phyloP scores from a whole-genome alignment of 2,329 filamentous ascomycete species.

The Mycosphaerella arachidis region DNA sequence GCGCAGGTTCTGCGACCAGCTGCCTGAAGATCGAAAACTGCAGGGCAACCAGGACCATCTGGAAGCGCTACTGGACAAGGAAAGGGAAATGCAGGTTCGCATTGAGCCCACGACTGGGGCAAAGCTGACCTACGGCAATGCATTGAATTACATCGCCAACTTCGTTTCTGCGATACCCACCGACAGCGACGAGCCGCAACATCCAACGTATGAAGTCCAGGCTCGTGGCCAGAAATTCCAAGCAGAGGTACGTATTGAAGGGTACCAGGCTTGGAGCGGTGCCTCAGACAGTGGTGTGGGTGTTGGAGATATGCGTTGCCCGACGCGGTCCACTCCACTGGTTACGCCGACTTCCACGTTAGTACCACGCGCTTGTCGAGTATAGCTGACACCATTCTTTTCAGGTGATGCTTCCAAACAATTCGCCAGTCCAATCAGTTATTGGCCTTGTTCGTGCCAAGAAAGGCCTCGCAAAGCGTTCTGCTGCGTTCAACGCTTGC shows the following conservation, averaged over 20 bases:
- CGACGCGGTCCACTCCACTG: too few species aligned
- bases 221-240: conserved; percentile 57
- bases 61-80: conserved; percentile 53
- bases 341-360: too few species aligned
- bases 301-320: too few species aligned
- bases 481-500: conserved; percentile 83
- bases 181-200: conserved; percentile 45
- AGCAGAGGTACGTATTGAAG: conserved; percentile 51
- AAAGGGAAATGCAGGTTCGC: conserved; percentile 48
- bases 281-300: too few species aligned
- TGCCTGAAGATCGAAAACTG: conserved; percentile 71
- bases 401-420: conserved; percentile 65
- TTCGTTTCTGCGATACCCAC: conserved; percentile 67
- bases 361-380: too few species aligned
- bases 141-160: conserved; percentile 64
- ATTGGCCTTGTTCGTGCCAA: conserved; percentile 60
- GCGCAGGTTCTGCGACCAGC: conserved; percentile 66
- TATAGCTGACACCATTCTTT: too few species aligned
- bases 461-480: conserved; percentile 78
- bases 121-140: conserved; percentile 71
- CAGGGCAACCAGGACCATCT: conserved; percentile 55
- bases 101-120: conserved; percentile 65
- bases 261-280: too few species aligned
- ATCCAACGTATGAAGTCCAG: conserved; percentile 59
- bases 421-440: conserved; percentile 64